phyloP scores from a whole-genome alignment of 2,329 filamentous ascomycete species.

The Ophiognomonia clavigignenti-juglandacearum region DNA sequence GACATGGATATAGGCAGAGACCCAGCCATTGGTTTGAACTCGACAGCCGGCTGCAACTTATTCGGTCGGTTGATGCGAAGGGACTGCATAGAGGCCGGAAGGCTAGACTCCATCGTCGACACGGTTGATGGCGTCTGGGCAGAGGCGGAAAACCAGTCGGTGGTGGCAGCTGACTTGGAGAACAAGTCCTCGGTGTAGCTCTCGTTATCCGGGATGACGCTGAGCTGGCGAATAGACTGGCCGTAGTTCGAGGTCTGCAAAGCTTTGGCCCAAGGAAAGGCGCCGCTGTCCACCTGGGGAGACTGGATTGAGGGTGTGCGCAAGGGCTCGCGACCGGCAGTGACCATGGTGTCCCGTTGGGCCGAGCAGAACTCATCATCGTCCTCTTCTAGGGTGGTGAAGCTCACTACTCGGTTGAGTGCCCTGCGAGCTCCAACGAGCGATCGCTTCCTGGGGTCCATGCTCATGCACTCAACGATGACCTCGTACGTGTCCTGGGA shows the following conservation, averaged over 20 bases:
- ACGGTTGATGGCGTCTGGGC: constrained; percentile 75
- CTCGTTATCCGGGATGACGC: constrained; percentile 75
- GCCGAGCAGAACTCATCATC: constrained; percentile 91
- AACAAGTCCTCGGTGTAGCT: constrained; percentile 83
- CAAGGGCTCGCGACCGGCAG: constrained; percentile 89
- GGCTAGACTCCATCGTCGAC: constrained; percentile 77
- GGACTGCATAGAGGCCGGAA: constrained; percentile 78
- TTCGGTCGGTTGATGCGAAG: constrained; percentile 49
- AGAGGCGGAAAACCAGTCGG: constrained; percentile 70
- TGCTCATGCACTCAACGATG: constrained; percentile 80
- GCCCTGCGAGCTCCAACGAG: constrained; percentile 72
- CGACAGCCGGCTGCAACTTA: constrained; percentile 42
- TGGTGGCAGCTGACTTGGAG: constrained; percentile 63
- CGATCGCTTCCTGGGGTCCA: constrained; percentile 87
- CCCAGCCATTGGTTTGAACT: constrained; percentile 56
- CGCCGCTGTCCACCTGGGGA: constrained; percentile 71
- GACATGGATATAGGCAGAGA: constrained; percentile 78
- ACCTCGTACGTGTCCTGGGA: constrained; percentile 97
- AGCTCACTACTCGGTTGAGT: constrained; percentile 75
- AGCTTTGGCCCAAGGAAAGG: constrained; percentile 94
- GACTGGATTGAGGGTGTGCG: constrained; percentile 93
- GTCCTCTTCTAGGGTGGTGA: constrained; percentile 88
- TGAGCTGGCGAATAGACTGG: constrained; percentile 73
- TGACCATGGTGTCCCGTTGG: constrained; percentile 71
- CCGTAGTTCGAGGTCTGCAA: constrained; percentile 66